Conservation (phyloP, 108 stramenopile species). For the Craspedostauros australis region DNA sequence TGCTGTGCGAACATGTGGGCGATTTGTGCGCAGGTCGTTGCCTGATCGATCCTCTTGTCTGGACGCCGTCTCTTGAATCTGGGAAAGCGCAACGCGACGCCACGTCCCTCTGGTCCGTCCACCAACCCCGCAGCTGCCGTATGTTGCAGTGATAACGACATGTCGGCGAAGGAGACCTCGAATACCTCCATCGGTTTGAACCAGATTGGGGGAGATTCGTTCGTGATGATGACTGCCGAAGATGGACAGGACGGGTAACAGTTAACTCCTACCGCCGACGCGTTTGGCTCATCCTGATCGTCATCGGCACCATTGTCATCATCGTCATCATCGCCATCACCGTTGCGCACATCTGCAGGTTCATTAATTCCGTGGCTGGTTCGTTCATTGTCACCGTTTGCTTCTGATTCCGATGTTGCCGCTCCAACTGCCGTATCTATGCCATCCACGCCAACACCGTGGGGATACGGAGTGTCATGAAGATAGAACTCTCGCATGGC, state of each 20-base stretch:
- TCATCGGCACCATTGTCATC: neutral
- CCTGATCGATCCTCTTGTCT: constrained; percentile 77
- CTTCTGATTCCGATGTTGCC: neutral
- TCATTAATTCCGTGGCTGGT: neutral
- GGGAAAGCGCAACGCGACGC: constrained; percentile 84
- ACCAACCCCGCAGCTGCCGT: constrained; percentile 55
- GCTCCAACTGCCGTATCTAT: neutral
- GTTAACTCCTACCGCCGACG: constrained; percentile 12
- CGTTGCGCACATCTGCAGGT: neutral
- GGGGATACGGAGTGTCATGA: constrained; percentile 30
- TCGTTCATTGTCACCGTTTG: neutral
- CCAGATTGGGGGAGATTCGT: constrained; percentile 59
- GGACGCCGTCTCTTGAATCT: constrained; percentile 77
- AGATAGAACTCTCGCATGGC: constrained; percentile 48
- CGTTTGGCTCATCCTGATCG: neutral
- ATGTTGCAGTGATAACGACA: constrained; percentile 54
- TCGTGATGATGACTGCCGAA: constrained; percentile 32
- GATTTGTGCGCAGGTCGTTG: constrained; percentile 69
- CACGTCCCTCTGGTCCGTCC: constrained; percentile 42
- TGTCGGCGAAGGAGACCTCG: constrained; percentile 86
- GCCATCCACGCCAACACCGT: constrained; percentile 7
- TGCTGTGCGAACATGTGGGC: constrained; percentile 47
- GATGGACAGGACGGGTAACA: constrained; percentile 33
- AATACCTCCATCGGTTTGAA: constrained; percentile 75
- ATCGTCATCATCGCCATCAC: constrained; percentile 4